These are phyloP conservation scores for Debaryomyces psychrophilus DNA, from an alignment of 1,139 yeast genomes.

Conservation along the genomic window DNA sequence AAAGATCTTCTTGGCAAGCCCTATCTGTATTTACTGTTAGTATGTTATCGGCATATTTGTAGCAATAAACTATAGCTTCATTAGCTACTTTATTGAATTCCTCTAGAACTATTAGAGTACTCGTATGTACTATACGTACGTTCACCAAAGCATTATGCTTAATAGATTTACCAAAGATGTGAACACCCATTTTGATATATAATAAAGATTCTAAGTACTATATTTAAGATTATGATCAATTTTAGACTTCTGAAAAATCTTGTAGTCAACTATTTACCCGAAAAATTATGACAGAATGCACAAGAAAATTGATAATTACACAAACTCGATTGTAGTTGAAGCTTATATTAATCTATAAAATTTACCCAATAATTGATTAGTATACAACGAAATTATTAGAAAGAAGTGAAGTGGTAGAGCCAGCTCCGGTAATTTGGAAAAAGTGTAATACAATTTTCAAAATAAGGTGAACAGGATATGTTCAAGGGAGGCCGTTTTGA, in stretches of 20 bases:
- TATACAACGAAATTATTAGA: not conserved
- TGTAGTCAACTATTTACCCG: not conserved
- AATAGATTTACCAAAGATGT: conserved; percentile 73
- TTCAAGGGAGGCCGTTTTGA: conserved; percentile 16
- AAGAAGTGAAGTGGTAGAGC: not conserved
- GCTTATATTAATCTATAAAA: conserved; percentile 2
- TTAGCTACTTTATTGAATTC: not conserved
- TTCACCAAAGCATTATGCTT: conserved; percentile 52
- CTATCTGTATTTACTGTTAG: conserved; percentile 48
- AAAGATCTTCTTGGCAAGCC: conserved; percentile 77
- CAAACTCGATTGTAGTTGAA: not conserved
- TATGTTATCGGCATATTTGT: conserved; percentile 1
- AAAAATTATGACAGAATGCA: not conserved
- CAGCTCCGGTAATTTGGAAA: not conserved
- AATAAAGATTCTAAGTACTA: not conserved
- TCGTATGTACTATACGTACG: conserved; percentile 28
- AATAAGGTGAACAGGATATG: not conserved
- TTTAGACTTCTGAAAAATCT: not conserved
- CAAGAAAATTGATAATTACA: conserved; percentile 2
- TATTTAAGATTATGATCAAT: not conserved
- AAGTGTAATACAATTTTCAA: too few species aligned
- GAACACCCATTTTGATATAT: conserved; percentile 60
- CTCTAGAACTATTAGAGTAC: not conserved
- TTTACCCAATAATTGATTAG: not conserved
- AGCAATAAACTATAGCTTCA: not conserved